Conservation (phyloP, 1,139 yeast genomes). For the Hyphopichia buzzinii region DNA sequence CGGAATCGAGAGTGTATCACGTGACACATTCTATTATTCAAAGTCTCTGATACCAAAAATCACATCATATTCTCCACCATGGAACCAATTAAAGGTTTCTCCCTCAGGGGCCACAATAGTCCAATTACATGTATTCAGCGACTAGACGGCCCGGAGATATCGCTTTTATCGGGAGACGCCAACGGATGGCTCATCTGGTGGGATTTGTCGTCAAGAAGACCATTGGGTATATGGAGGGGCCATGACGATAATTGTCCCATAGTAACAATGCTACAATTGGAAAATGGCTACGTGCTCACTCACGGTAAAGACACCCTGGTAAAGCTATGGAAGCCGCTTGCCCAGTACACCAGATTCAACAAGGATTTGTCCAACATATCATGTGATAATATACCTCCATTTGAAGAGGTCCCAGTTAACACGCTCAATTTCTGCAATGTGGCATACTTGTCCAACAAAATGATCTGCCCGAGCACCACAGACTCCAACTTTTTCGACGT, state of each 20-base stretch:
- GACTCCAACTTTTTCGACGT: conserved; percentile 56
- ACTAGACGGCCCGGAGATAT: conserved; percentile 2
- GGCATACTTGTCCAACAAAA: conserved; percentile 21
- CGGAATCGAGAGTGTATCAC: too few species aligned
- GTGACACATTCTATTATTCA: too few species aligned
- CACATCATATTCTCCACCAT: too few species aligned
- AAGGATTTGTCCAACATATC: conserved; percentile 2
- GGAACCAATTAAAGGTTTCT: conserved; percentile 10
- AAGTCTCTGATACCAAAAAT: too few species aligned
- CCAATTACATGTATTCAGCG: conserved; percentile 10
- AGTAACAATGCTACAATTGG: conserved; percentile 38
- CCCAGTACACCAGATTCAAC: conserved; percentile 7
- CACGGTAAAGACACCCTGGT: conserved; percentile 56
- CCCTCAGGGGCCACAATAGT: conserved; percentile 21
- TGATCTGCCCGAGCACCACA: conserved; percentile 52
- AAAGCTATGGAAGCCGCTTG: conserved; percentile 44
- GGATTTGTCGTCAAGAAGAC: conserved; percentile 46
- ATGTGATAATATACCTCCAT: conserved; percentile 11
- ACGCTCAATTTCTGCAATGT: conserved; percentile 57
- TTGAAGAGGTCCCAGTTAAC: conserved; percentile 50
- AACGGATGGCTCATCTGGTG: conserved; percentile 51
- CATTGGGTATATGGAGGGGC: conserved; percentile 46
- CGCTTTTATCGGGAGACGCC: conserved; percentile 40
- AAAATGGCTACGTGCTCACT: conserved; percentile 37
- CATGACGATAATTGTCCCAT: conserved; percentile 41